These are phyloP conservation scores for Tolypocladium guangdongense DNA, from an alignment of 2,329 filamentous ascomycete genomes.

Conservation along the genomic window DNA sequence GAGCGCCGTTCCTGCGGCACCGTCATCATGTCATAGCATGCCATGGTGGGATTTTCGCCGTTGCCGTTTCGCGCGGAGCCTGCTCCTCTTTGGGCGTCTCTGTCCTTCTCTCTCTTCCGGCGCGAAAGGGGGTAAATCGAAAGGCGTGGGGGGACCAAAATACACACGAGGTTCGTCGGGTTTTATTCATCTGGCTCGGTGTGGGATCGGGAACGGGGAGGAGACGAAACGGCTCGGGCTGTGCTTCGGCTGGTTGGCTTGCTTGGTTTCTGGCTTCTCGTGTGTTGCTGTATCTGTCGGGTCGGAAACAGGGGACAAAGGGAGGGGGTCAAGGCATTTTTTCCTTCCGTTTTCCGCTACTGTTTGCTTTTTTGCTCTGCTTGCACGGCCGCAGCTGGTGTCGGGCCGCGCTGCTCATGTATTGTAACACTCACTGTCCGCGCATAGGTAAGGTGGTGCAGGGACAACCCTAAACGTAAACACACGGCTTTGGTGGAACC, in stretches of 20 bases:
- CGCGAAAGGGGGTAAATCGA: neutral
- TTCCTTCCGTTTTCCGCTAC: neutral
- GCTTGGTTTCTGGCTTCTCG: neutral
- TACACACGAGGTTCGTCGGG: neutral
- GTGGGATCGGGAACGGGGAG: neutral
- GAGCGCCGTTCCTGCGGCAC: neutral
- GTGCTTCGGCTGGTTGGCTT: neutral
- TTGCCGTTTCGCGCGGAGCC: neutral
- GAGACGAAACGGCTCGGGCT: neutral
- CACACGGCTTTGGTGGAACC: neutral
- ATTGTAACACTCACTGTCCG: neutral
- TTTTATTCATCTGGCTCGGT: neutral
- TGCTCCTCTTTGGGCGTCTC: neutral
- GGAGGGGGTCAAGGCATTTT: neutral
- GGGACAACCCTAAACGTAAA: neutral
- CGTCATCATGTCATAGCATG: neutral
- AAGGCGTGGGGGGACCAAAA: neutral
- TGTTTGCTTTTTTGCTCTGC: neutral
- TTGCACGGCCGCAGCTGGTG: neutral
- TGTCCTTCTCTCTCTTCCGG: neutral
- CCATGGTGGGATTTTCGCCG: neutral
- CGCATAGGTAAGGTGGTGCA: neutral
- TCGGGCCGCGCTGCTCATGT: neutral
- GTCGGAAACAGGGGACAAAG: neutral
- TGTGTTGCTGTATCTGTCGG: neutral